A percentile compares a stretch with the other conserved stretches of the same genome.
Evolutionary conservation across 208 protist genomes (phyloP).

Genomic region (Trypanosoma melophagium): DNA sequence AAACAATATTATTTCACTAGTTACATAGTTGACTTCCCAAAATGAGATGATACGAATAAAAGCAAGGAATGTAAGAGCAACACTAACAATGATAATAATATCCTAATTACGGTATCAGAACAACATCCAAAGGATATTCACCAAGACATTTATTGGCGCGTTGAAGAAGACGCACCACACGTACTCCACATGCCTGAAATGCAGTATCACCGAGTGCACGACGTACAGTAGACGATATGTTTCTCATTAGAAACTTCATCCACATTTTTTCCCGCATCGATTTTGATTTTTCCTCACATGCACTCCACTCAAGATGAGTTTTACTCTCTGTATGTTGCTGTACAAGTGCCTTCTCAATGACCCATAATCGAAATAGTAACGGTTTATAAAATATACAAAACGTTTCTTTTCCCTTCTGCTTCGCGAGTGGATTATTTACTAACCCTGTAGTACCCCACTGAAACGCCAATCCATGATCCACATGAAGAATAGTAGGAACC

Average conservation of each 20-base stretch:
- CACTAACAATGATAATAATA: neutral
- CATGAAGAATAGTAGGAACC: constrained; percentile 21
- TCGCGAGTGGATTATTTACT: constrained; percentile 24
- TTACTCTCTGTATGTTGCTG: neutral
- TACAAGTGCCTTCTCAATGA: constrained; percentile 3
- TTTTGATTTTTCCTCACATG: neutral
- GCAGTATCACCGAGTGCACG: constrained; percentile 1
- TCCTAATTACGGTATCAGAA: constrained; percentile 4
- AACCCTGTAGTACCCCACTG: neutral
- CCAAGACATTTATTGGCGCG: constrained; percentile 13
- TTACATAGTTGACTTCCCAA: too few relatives aligned
- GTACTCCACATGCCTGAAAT: neutral
- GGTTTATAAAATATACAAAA: constrained; percentile 30
- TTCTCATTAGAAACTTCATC: constrained; percentile 5
- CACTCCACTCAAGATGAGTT: neutral
- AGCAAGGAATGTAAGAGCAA: neutral
- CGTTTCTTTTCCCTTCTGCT: neutral
- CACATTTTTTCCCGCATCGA: neutral
- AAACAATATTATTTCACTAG: too few relatives aligned
- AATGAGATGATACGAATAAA: neutral
- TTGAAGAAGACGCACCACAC: constrained; percentile 4
- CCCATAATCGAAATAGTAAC: constrained; percentile 16
- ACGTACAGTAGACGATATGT: neutral
- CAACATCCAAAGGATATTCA: neutral
- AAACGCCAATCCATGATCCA: constrained; percentile 29